Evolutionary conservation across 2,329 filamentous ascomycete genomes (phyloP).

Genomic region (Pseudogymnoascus sp.): DNA sequence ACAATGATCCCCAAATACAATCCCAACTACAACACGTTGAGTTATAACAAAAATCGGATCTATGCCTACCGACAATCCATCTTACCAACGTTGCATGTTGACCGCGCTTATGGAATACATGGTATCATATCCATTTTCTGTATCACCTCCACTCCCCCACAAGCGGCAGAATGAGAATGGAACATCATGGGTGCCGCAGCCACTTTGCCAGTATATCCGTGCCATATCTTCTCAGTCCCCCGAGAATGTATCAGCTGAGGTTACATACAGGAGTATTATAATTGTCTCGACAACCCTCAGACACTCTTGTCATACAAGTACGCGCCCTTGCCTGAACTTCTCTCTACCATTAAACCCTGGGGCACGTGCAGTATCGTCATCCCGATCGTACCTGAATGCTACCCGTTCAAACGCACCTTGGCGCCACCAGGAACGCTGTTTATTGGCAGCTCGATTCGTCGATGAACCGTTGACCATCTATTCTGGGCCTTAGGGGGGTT

Average conservation of each 20-base stretch:
- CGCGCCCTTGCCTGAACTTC: not conserved
- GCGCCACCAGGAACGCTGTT: not conserved
- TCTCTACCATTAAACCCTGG: not conserved
- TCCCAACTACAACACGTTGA: not conserved
- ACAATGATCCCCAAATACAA: not conserved
- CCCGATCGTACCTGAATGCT: not conserved
- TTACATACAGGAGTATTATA: not conserved
- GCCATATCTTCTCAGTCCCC: not conserved
- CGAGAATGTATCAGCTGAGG: not conserved
- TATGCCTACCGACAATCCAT: not conserved
- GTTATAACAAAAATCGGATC: not conserved
- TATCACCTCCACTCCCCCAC: not conserved
- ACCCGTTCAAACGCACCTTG: not conserved
- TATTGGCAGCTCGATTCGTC: not conserved
- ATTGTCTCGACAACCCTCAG: not conserved
- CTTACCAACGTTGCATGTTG: not conserved
- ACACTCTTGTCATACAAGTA: not conserved
- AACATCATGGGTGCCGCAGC: not conserved
- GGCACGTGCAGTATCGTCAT: not conserved
- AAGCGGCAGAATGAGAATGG: not conserved
- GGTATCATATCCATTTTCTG: not conserved
- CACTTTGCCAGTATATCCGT: not conserved
- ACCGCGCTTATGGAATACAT: not conserved
- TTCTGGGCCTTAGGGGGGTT: not conserved
- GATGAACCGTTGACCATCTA: not conserved